Evolutionary conservation across 75 land plant species (phyloP).

Genomic region (Adiantum capillusveneris): DNA sequence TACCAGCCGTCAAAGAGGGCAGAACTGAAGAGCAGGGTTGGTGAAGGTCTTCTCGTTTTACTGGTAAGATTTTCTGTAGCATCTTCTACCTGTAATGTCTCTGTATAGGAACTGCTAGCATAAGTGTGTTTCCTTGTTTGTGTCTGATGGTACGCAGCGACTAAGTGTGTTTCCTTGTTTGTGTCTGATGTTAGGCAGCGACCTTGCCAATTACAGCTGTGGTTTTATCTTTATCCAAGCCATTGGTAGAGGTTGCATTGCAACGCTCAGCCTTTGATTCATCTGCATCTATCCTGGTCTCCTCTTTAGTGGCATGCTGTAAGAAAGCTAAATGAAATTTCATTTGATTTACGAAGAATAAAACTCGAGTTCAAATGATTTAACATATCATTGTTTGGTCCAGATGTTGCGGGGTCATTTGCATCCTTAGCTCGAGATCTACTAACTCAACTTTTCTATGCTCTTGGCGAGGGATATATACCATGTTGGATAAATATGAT

Average conservation of each 20-base stretch:
- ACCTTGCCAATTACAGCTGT: slow-evolving; percentile 31
- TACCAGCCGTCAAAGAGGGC: slow-evolving; percentile 22
- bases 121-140: not conserved
- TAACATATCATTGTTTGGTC: not conserved
- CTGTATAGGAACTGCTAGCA: not conserved
- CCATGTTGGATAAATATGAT: slow-evolving; percentile 29
- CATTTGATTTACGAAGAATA: not conserved
- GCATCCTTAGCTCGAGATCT: slow-evolving; percentile 34
- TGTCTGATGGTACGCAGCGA: not conserved
- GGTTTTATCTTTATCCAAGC: slow-evolving; percentile 28
- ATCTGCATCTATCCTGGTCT: slow-evolving; percentile 28
- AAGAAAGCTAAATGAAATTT: slow-evolving; percentile 2
- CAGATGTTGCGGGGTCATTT: slow-evolving; percentile 37
- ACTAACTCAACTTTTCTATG: slow-evolving; percentile 34
- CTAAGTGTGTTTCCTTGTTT: not conserved
- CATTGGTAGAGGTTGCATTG: slow-evolving; percentile 31
- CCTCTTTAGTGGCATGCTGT: slow-evolving; percentile 38
- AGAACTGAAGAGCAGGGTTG: slow-evolving; percentile 17
- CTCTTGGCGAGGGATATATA: slow-evolving; percentile 34
- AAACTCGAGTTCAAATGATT: not conserved
- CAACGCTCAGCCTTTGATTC: slow-evolving; percentile 34
- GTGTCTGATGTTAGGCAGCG: slow-evolving; percentile 10
- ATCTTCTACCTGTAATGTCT: too few relatives aligned
- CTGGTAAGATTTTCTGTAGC: too few relatives aligned
- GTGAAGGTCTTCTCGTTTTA: slow-evolving; percentile 21